Conservation (phyloP, 768 basidiomycete species). For the Termitomyces sp. region DNA sequence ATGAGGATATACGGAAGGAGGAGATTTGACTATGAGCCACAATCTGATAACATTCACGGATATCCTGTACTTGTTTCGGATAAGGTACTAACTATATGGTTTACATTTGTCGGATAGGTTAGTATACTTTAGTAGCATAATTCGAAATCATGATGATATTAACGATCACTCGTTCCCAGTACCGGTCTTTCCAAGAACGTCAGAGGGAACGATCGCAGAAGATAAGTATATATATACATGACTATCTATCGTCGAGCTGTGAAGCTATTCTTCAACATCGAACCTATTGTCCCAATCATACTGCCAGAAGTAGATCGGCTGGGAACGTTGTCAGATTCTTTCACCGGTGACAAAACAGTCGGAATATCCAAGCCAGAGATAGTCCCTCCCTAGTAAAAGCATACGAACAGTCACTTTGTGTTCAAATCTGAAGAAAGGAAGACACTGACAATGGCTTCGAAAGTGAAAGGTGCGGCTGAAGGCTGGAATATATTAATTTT, state of each 20-base stretch:
- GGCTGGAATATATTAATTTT: slow-evolving; percentile 61
- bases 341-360: slow-evolving; percentile 63
- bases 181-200: too few relatives aligned
- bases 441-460: slow-evolving; percentile 30
- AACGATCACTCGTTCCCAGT: too few relatives aligned
- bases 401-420: not conserved
- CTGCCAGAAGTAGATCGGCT: slow-evolving; percentile 36
- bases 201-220: too few relatives aligned
- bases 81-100: not conserved
- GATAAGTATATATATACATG: too few relatives aligned
- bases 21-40: not conserved
- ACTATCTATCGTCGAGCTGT: slow-evolving; percentile 8
- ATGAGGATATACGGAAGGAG: not conserved
- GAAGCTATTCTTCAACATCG: slow-evolving; percentile 20
- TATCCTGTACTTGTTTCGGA: not conserved
- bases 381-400: slow-evolving; percentile 28
- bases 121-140: not conserved
- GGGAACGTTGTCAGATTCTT: slow-evolving; percentile 48
- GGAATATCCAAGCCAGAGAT: slow-evolving; percentile 53
- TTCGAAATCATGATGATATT: not conserved
- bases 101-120: not conserved
- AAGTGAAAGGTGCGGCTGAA: slow-evolving; percentile 42
- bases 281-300: slow-evolving; percentile 20
- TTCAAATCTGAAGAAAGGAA: not conserved
- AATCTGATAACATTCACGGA: not conserved